Evolutionary conservation across 352 stramenopile species (phyloP).

Genomic region (Phytophthora aleatoria): DNA sequence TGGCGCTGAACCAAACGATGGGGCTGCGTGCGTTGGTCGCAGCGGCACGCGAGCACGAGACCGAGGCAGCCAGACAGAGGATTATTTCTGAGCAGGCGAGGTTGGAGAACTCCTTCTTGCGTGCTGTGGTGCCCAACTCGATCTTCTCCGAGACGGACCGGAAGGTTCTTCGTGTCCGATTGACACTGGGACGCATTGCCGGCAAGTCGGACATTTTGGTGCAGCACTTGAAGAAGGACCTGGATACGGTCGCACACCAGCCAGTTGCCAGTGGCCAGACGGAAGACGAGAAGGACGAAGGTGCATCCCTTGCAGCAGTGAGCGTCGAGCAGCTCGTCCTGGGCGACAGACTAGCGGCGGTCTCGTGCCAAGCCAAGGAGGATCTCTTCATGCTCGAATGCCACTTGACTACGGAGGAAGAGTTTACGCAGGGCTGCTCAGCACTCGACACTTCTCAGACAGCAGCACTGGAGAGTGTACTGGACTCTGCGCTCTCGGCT

Average conservation of each 20-base stretch:
- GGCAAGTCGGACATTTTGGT: constrained; percentile 77
- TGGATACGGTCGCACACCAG: constrained; percentile 49
- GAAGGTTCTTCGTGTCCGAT: constrained; percentile 70
- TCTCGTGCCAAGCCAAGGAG: constrained; percentile 69
- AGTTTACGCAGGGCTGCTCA: constrained; percentile 48
- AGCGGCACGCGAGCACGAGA: constrained; percentile 65
- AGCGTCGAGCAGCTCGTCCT: constrained; percentile 62
- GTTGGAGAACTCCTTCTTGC: constrained; percentile 72
- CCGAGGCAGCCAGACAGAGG: constrained; percentile 71
- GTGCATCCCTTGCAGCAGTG: constrained; percentile 14
- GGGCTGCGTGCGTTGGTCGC: constrained; percentile 62
- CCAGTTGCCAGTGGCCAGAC: constrained; percentile 13
- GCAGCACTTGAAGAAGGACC: constrained; percentile 67
- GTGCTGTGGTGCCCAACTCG: constrained; percentile 64
- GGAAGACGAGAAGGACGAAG: constrained; percentile 45
- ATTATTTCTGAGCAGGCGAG: constrained; percentile 68
- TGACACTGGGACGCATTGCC: constrained; percentile 64
- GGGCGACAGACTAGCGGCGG: constrained; percentile 59
- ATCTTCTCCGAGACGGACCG: constrained; percentile 81
- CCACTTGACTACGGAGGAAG: constrained; percentile 70
- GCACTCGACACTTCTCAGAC: constrained; percentile 54
- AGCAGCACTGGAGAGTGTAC: constrained; percentile 47
- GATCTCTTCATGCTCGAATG: constrained; percentile 80
- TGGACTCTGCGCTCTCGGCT: constrained; percentile 62
- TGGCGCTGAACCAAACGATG: constrained; percentile 78